Percentiles rank a stretch among this genome's conserved stretches.
phyloP scores from a whole-genome alignment of 768 basidiomycete genomes.

The Suillus hirtellus region DNA sequence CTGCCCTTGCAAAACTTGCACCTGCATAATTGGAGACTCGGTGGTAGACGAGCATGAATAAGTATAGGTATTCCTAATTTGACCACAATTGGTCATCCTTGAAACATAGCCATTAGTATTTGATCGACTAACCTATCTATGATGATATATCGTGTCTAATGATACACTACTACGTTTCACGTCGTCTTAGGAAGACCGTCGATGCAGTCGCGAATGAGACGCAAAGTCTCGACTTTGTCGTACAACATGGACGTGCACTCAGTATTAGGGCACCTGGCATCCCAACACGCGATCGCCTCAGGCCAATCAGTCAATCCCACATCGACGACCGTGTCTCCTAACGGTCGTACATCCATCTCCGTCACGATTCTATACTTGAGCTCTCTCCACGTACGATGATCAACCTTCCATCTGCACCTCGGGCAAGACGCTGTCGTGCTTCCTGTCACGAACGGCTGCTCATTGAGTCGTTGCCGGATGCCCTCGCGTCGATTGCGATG shows the following conservation, averaged over 20 bases:
- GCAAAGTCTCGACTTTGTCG: conserved; percentile 54
- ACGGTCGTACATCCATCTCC: conserved; percentile 60
- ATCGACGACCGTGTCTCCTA: conserved; percentile 57
- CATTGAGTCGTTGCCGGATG: conserved; percentile 49
- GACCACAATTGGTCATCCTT: background rate
- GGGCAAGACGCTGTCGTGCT: conserved; percentile 44
- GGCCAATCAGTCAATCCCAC: conserved; percentile 53
- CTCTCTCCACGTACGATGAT: conserved; percentile 66
- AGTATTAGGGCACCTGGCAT: conserved; percentile 47
- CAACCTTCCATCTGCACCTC: conserved; percentile 47
- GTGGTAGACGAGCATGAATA: conserved; percentile 24
- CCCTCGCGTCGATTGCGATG: conserved; percentile 53
- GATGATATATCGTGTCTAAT: background rate
- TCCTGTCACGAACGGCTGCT: conserved; percentile 57
- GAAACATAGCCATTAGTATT: background rate
- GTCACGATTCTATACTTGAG: conserved; percentile 55
- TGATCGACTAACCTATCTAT: background rate
- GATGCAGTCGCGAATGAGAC: conserved; percentile 55
- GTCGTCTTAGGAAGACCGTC: conserved; percentile 40
- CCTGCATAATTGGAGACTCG: conserved; percentile 11
- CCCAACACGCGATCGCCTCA: conserved; percentile 63
- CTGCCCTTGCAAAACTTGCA: conserved; percentile 7
- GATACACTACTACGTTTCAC: conserved; percentile 15
- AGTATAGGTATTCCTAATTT: background rate
- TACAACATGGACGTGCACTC: conserved; percentile 54